These are phyloP conservation scores for Osmanthus fragrans DNA, from an alignment of 257 asterid genomes.

Conservation along the genomic window DNA sequence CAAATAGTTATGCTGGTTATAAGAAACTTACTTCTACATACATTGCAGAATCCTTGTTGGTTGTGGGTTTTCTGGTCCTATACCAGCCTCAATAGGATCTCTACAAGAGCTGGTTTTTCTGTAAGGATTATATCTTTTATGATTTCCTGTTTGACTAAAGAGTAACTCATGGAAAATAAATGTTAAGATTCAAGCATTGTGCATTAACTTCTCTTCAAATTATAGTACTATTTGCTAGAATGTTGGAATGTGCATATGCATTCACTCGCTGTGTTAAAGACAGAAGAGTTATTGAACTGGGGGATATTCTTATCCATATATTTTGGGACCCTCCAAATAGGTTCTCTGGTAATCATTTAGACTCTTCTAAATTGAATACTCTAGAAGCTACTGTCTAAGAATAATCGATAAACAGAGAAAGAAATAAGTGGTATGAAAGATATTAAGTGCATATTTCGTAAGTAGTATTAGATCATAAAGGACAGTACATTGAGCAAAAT, in stretches of 20 bases:
- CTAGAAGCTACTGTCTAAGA: neutral
- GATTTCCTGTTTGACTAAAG: neutral
- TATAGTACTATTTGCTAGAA: neutral
- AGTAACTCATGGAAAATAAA: neutral
- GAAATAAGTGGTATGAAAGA: neutral
- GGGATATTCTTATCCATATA: neutral
- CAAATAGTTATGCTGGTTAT: neutral
- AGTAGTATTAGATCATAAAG: too few relatives aligned
- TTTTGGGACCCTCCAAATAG: neutral
- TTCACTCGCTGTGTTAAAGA: neutral
- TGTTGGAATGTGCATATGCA: too few relatives aligned
- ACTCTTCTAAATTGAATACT: neutral
- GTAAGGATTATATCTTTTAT: constrained; percentile 47
- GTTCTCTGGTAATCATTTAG: neutral
- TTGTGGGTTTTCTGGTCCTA: constrained; percentile 72
- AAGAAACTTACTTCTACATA: constrained; percentile 14
- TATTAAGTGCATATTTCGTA: neutral
- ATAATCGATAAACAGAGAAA: too few relatives aligned
- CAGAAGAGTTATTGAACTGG: neutral
- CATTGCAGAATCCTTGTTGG: constrained; percentile 69
- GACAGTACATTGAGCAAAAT: neutral
- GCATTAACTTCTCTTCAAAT: neutral
- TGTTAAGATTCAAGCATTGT: neutral
- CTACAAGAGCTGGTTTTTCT: constrained; percentile 52
- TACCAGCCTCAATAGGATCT: constrained; percentile 76